phyloP scores from a whole-genome alignment of 345 rosid genomes.

The Eucalyptus albens region DNA sequence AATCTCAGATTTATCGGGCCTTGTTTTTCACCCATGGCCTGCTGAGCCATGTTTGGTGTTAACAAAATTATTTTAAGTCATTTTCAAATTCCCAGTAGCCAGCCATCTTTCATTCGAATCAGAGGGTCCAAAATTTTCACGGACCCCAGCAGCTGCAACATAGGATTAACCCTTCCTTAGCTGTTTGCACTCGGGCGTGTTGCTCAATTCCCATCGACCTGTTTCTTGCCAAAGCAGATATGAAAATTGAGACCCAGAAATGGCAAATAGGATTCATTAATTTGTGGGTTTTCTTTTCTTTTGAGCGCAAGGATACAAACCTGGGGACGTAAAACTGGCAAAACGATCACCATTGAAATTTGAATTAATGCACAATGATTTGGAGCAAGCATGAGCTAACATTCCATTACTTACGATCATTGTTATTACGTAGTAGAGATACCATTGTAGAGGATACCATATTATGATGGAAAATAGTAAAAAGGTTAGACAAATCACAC shows the following conservation, averaged over 20 bases:
- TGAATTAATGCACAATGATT: not conserved
- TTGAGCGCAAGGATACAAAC: not conserved
- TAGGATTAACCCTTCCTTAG: not conserved
- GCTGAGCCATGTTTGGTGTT: no score
- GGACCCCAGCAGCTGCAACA: not conserved
- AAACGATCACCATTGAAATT: not conserved
- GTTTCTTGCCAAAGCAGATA: not conserved
- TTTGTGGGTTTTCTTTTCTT: not conserved
- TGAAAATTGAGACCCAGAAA: not conserved
- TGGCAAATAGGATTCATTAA: not conserved
- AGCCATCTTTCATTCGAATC: not conserved
- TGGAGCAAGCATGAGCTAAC: not conserved
- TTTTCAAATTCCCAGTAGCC: not conserved
- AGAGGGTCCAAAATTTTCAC: not conserved
- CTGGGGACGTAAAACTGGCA: not conserved
- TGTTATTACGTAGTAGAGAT: no score
- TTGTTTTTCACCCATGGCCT: no score
- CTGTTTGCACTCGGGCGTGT: no score
- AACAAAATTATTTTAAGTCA: not conserved
- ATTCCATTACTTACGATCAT: not conserved
- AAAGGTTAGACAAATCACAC: not conserved
- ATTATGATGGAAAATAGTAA: not conserved
- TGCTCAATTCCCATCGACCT: no score
- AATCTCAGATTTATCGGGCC: no score
- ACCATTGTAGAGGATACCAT: no score